Percentiles rank a stretch among this genome's conserved stretches.
Conservation (phyloP, 2,329 filamentous ascomycete species). For the Fonsecaea multimorphosa region DNA sequence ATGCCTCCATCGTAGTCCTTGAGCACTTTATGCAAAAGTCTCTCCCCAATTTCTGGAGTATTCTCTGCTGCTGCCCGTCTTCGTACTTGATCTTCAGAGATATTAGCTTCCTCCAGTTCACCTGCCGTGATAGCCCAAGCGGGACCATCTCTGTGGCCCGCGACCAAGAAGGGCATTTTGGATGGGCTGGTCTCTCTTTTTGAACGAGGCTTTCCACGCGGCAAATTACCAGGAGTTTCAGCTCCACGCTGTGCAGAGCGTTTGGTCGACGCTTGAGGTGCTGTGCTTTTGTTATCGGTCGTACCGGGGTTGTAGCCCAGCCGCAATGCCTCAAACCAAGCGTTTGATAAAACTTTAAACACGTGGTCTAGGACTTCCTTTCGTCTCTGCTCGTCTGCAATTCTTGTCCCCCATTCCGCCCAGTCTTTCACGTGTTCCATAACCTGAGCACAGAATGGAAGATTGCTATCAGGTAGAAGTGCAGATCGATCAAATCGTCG, state of each 20-base stretch:
- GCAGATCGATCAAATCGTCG: constrained; percentile 17
- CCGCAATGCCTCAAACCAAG: constrained; percentile 36
- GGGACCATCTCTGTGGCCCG: constrained; percentile 20
- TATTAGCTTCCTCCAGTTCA: constrained; percentile 32
- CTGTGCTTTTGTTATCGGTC: neutral
- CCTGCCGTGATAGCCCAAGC: constrained; percentile 32
- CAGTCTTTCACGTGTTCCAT: constrained; percentile 33
- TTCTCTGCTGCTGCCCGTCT: constrained; percentile 17
- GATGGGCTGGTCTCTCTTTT: constrained; percentile 22
- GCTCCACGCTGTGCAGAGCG: constrained; percentile 1
- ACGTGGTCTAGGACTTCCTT: constrained; percentile 32
- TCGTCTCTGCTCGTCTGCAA: constrained; percentile 30
- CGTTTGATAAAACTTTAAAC: constrained; percentile 32
- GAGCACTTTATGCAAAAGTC: constrained; percentile 21
- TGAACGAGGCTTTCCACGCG: constrained; percentile 7
- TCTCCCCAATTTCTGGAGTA: constrained; percentile 23
- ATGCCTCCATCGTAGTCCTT: constrained; percentile 21
- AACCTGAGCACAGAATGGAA: constrained; percentile 31
- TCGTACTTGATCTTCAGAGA: constrained; percentile 31
- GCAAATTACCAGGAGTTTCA: constrained; percentile 4
- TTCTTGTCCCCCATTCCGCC: constrained; percentile 31
- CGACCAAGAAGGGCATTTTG: constrained; percentile 22
- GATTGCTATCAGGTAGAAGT: constrained; percentile 26
- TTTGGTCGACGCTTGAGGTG: constrained; percentile 1
- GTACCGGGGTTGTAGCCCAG: constrained; percentile 25